Evolutionary conservation across 2,329 filamentous ascomycete genomes (phyloP).

Genomic region (Colletotrichum sp.): DNA sequence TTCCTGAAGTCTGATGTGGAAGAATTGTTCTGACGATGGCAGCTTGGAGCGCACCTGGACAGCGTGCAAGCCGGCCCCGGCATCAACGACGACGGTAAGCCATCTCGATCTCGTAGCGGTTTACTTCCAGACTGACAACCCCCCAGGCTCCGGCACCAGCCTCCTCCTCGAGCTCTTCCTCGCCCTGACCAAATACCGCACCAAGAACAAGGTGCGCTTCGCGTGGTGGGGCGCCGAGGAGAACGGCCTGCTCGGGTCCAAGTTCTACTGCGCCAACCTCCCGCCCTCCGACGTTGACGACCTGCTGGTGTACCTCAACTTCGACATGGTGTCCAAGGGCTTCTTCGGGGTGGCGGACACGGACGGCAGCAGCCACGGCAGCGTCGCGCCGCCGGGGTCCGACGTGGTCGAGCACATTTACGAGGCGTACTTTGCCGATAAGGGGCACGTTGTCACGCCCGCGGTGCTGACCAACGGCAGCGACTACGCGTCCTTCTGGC

Average conservation of each 20-base stretch:
- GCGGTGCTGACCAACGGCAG: constrained; percentile 49
- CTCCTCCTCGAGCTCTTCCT: constrained; percentile 46
- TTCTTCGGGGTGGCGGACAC: constrained; percentile 41
- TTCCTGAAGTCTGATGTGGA: background rate
- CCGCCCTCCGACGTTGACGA: constrained; percentile 35
- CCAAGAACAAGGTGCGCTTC: constrained; percentile 44
- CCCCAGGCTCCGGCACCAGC: constrained; percentile 40
- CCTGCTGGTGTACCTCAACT: constrained; percentile 46
- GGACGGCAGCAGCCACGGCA: constrained; percentile 39
- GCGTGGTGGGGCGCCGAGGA: constrained; percentile 54
- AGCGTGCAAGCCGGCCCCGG: constrained; percentile 48
- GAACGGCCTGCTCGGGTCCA: constrained; percentile 40
- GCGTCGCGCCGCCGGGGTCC: constrained; percentile 36
- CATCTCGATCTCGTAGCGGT: too few species aligned
- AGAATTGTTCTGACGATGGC: background rate
- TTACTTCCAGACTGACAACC: background rate
- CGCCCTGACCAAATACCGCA: constrained; percentile 39
- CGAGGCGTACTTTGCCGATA: constrained; percentile 32
- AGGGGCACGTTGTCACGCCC: constrained; percentile 35
- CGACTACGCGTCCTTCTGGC: constrained; percentile 67
- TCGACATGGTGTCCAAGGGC: constrained; percentile 45
- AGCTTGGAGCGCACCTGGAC: constrained; percentile 49
- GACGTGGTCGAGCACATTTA: constrained; percentile 38
- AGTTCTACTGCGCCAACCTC: constrained; percentile 42
- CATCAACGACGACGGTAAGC: constrained; percentile 47